A percentile compares a stretch with the other conserved stretches of the same genome.
Evolutionary conservation across 768 basidiomycete genomes (phyloP).

Genomic region (Heimioporus sp.): DNA sequence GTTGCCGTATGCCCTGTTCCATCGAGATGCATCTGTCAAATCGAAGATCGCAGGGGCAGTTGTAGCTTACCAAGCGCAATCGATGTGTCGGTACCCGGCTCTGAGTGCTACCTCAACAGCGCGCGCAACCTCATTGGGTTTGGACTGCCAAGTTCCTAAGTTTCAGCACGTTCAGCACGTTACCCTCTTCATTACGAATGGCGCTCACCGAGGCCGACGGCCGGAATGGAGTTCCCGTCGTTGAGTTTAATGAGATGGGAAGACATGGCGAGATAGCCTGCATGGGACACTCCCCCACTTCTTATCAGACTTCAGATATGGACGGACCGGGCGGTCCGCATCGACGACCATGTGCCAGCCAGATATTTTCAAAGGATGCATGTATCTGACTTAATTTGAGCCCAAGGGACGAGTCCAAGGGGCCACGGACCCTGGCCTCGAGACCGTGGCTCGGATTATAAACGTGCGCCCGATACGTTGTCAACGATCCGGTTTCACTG

Average conservation of each 20-base stretch:
- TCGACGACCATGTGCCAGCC: slow-evolving; percentile 2
- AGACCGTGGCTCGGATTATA: too few relatives aligned
- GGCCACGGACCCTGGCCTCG: too few relatives aligned
- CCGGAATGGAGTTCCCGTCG: slow-evolving; percentile 54
- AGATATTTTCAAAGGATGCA: background rate
- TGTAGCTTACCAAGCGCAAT: slow-evolving; percentile 54
- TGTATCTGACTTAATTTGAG: too few relatives aligned
- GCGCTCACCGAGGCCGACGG: slow-evolving; percentile 54
- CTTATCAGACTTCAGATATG: background rate
- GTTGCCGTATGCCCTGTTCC: slow-evolving; percentile 60
- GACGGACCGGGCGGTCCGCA: slow-evolving; percentile 21
- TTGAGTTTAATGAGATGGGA: slow-evolving; percentile 57
- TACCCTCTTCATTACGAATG: slow-evolving; percentile 19
- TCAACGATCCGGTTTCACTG: too few relatives aligned
- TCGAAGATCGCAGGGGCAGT: background rate
- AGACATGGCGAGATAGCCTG: slow-evolving; percentile 23
- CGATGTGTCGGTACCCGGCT: slow-evolving; percentile 76
- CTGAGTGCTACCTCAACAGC: slow-evolving; percentile 78
- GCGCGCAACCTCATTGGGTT: slow-evolving; percentile 62
- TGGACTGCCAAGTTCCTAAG: slow-evolving; percentile 79
- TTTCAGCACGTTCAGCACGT: background rate
- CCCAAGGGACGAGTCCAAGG: too few relatives aligned
- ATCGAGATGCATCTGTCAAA: slow-evolving; percentile 17
- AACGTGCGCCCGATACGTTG: too few relatives aligned
- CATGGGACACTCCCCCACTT: background rate